Base-by-base conservation (phyloP, 805 yeast species). In the Saccharomycopsis guyanensis region DNA sequence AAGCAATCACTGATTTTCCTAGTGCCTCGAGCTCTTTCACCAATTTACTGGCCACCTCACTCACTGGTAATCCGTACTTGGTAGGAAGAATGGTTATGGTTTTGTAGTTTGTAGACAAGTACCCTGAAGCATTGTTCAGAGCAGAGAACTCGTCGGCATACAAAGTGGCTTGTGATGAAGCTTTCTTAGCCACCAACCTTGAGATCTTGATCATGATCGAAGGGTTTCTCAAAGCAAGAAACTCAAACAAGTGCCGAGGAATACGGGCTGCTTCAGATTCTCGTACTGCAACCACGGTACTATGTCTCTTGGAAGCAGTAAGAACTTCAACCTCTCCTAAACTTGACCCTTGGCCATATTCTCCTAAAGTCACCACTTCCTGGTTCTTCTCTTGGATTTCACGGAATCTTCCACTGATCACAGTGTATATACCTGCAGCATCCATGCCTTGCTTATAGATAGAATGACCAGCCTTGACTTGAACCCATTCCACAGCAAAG, bases 401-500 rank as follows among this genome's bases (percentile, higher is more conserved):
- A 40, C 97, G 69, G 53, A 89, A 71, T 44, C 97, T 73, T 3
- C 97, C 97, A 63, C 87, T 89, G 23, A 91, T 63, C 1, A 91
- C 93, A 37, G 89, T 78, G 57, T 87, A 91, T 33, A 91, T 85
- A 18, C 96, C 95, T 59, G 87, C 89, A 0, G 97, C 95, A 16
- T 75, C 73, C 43, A 86, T 93, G 1, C 87, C 94, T 59, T 91
- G 93, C 2, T 78, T 72, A 56, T 84, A 87, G 18, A 93, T 62
- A 0, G 81, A 72, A 42, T 82, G 81, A 0, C 97, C 96, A 1
- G 97, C 91, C n/a, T 79, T 79, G 10, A 85, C 70, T 49, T 87
- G 96, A 35, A 89, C 78, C 97, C 97, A 91, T 61, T 93, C 98
- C 43, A 93, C 66, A 0, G 97, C 96, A 62, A 85, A 86, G 58